Conservation (phyloP, 257 asterid genomes). For the Asclepias syriaca region DNA sequence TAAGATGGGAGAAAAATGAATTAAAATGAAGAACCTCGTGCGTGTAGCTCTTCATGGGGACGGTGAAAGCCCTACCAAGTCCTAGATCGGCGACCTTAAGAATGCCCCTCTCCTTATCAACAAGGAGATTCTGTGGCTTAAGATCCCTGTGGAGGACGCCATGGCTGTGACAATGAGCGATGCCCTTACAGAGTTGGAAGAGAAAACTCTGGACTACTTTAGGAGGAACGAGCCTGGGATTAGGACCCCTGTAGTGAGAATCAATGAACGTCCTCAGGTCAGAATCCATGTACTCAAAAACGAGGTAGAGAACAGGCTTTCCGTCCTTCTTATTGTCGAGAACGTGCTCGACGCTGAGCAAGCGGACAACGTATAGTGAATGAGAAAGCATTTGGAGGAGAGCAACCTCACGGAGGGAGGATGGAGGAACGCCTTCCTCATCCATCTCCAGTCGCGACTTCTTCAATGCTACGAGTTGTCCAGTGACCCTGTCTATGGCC, state of each 20-base stretch:
- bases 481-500: slow-evolving; percentile 85
- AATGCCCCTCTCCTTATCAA: slow-evolving; percentile 85
- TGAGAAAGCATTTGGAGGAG: slow-evolving; percentile 97
- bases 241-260: slow-evolving; percentile 74
- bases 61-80: slow-evolving; percentile 91
- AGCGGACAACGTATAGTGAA: slow-evolving; percentile 78
- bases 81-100: slow-evolving; percentile 97
- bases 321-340: slow-evolving; percentile 63
- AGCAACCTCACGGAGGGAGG: slow-evolving; percentile 88
- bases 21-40: slow-evolving; percentile 50
- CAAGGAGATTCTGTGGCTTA: slow-evolving; percentile 86
- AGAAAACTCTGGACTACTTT: slow-evolving; percentile 63
- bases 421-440: slow-evolving; percentile 93
- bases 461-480: slow-evolving; percentile 87
- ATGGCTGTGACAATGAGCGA: slow-evolving; percentile 92
- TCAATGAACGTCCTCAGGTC: slow-evolving; percentile 86
- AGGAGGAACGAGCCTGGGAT: slow-evolving; percentile 65
- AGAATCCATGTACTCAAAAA: slow-evolving; percentile 89
- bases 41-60: slow-evolving; percentile 92
- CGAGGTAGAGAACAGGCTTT: slow-evolving; percentile 83
- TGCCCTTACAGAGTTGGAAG: slow-evolving; percentile 86
- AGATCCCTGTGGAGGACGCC: slow-evolving; percentile 96
- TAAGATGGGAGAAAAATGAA: too few relatives aligned
- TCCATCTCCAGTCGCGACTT: slow-evolving; percentile 97
- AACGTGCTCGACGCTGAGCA: slow-evolving; percentile 83